phyloP scores from a whole-genome alignment of 2,329 filamentous ascomycete species.

The Samsoniella hepiali region DNA sequence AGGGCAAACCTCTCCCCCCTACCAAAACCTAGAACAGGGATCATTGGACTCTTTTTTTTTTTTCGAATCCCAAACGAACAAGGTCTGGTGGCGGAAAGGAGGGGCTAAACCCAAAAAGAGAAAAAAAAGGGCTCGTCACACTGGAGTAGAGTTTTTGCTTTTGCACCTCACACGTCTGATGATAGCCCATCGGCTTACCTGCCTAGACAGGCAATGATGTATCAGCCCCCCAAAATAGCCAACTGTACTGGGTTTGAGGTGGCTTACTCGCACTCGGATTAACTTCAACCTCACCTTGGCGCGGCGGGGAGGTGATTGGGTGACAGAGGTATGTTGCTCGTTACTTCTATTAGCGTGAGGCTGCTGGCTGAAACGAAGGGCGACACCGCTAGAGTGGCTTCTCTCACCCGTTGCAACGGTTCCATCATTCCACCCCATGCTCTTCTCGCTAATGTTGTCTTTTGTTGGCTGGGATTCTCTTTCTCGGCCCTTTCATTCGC shows the following conservation, averaged over 20 bases:
- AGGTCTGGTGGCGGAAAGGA: too few relatives aligned
- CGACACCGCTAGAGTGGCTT: background rate
- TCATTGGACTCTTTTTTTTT: background rate
- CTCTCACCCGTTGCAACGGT: conserved; percentile 3
- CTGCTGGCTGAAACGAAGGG: conserved; percentile 12
- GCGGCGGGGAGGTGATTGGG: background rate
- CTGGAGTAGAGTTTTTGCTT: too few relatives aligned
- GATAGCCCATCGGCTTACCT: too few relatives aligned
- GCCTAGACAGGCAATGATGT: too few relatives aligned
- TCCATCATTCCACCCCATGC: background rate
- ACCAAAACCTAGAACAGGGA: background rate
- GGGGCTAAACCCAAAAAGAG: too few relatives aligned
- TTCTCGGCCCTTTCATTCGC: background rate
- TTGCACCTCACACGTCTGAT: too few relatives aligned
- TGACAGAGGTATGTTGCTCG: background rate
- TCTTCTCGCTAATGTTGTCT: background rate
- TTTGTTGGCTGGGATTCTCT: background rate
- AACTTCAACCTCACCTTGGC: background rate
- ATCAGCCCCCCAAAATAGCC: too few relatives aligned
- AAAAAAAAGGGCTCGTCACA: too few relatives aligned
- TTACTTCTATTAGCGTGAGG: conserved; percentile 15
- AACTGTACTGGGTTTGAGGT: background rate
- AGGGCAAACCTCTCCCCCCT: background rate
- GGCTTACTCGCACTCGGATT: background rate
- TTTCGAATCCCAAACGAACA: too few relatives aligned